These are phyloP conservation scores for Thymus quinquecostatus DNA, from an alignment of 257 asterid genomes.

Conservation along the genomic window DNA sequence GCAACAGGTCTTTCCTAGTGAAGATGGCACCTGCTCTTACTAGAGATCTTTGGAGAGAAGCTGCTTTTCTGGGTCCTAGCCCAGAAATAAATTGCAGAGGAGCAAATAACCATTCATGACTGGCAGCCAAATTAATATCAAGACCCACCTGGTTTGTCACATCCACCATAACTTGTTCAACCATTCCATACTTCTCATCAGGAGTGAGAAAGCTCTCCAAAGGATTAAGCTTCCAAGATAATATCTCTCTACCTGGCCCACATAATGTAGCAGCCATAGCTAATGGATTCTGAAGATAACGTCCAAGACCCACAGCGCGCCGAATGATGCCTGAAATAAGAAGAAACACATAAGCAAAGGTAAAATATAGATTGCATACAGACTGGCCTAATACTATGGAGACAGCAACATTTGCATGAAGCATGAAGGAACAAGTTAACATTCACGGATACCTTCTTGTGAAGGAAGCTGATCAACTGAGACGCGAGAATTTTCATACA, in stretches of 20 bases:
- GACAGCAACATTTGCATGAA: conserved; percentile 18
- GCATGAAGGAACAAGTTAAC: conserved; percentile 20
- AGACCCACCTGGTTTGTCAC: conserved; percentile 93
- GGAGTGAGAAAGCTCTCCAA: conserved; percentile 86
- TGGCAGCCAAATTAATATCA: conserved; percentile 68
- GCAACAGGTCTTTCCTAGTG: conserved; percentile 84
- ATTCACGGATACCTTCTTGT: conserved; percentile 66
- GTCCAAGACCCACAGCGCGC: conserved; percentile 97
- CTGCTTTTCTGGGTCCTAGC: conserved; percentile 96
- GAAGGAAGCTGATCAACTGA: conserved; percentile 95
- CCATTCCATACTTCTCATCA: conserved; percentile 90
- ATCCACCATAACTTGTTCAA: conserved; percentile 94
- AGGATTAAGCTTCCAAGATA: conserved; percentile 91
- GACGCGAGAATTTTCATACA: conserved; percentile 89
- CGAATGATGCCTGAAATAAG: conserved; percentile 69
- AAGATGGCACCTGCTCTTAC: conserved; percentile 86
- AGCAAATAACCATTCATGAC: conserved; percentile 93
- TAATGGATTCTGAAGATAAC: conserved; percentile 88
- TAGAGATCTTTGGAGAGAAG: conserved; percentile 82
- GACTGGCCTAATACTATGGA: background rate
- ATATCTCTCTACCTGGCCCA: conserved; percentile 91
- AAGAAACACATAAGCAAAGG: background rate
- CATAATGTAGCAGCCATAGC: conserved; percentile 91
- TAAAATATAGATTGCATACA: conserved; percentile 5
- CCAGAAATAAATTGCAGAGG: conserved; percentile 94